A percentile compares a stretch with the other conserved stretches of the same genome.
phyloP scores from a whole-genome alignment of 23 red algal genomes.

The Gracilaria vermiculophylla region DNA sequence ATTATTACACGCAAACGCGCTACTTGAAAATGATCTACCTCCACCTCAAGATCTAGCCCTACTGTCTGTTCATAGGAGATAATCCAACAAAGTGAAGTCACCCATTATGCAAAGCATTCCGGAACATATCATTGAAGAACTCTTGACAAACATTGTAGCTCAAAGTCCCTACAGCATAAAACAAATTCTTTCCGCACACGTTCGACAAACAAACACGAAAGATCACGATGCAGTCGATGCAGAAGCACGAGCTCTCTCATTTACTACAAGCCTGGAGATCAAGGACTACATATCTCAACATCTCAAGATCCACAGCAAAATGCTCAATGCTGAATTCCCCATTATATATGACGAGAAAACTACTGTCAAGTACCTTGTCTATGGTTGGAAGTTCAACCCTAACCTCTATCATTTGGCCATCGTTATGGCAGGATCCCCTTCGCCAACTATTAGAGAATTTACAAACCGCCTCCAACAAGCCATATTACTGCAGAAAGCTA shows the following conservation, averaged over 20 bases:
- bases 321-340: neutral
- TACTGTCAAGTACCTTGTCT: neutral
- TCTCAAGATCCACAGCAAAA: neutral
- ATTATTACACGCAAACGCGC: neutral
- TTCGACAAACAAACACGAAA: neutral
- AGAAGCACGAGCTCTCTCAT: neutral
- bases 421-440: neutral
- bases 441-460: neutral
- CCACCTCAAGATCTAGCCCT: neutral
- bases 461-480: neutral
- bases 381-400: neutral
- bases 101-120: neutral
- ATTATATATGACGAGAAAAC: neutral
- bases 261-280: neutral
- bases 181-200: neutral
- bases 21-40: neutral
- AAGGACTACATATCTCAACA: neutral
- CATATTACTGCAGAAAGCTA: neutral
- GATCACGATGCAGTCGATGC: neutral
- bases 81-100: neutral
- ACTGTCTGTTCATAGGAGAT: neutral
- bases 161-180: neutral
- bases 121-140: neutral
- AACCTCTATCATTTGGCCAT: neutral
- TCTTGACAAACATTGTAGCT: neutral